Conservation (phyloP, 805 yeast genomes). For the Spathaspora girioi region DNA sequence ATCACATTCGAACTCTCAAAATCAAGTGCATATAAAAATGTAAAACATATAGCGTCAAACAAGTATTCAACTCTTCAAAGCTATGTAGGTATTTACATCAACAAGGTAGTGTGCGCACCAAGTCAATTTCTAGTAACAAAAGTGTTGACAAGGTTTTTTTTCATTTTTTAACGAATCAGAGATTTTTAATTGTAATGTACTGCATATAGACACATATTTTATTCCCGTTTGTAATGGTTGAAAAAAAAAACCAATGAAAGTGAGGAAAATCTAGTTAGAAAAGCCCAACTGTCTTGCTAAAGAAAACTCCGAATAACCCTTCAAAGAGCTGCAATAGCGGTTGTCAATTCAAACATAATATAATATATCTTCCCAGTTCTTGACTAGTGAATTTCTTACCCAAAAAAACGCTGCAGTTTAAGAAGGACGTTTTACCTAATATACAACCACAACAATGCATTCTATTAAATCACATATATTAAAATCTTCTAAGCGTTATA, state of each 20-base stretch:
- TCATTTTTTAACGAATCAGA: slow-evolving; percentile 10
- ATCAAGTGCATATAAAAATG: too few species aligned
- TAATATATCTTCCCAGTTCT: neutral
- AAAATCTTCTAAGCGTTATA: slow-evolving; percentile 18
- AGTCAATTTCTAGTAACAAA: neutral
- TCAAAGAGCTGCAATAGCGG: neutral
- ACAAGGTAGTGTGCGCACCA: neutral
- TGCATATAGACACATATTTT: slow-evolving; percentile 5
- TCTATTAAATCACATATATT: slow-evolving; percentile 16
- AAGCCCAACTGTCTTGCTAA: neutral
- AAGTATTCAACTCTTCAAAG: too few species aligned
- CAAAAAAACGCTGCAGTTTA: neutral
- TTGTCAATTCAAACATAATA: neutral
- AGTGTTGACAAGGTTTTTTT: neutral
- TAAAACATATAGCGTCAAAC: too few species aligned
- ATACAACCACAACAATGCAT: slow-evolving; percentile 7
- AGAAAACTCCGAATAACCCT: neutral
- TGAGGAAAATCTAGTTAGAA: neutral
- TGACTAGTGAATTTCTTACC: neutral
- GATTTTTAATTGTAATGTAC: slow-evolving; percentile 10
- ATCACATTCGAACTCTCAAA: too few species aligned
- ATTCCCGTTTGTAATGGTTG: neutral
- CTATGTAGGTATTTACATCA: too few species aligned
- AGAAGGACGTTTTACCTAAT: neutral
- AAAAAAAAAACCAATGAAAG: neutral